Evolutionary conservation across 176 grass and related monocot species (phyloP).

Genomic region (Triticum aestivum): DNA sequence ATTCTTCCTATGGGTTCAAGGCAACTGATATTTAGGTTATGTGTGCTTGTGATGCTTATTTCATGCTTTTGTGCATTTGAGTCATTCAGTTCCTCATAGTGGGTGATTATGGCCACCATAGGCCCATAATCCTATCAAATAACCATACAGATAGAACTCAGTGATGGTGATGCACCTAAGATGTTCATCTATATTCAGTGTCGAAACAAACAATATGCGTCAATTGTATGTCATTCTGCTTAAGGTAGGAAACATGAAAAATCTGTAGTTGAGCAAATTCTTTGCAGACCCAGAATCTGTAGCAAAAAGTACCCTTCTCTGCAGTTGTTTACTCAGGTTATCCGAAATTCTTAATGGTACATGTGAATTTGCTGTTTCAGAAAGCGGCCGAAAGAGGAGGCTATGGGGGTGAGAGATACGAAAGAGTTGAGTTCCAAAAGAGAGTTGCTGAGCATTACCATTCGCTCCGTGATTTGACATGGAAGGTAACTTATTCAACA

Average conservation of each 20-base stretch:
- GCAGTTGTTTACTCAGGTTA: background rate
- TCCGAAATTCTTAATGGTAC: background rate
- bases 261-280: background rate
- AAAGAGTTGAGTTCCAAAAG: conserved; percentile 85
- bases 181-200: background rate
- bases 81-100: background rate
- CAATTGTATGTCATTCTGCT: background rate
- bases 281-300: background rate
- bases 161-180: background rate
- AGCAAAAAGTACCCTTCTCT: background rate
- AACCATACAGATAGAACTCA: background rate
- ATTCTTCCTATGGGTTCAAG: background rate
- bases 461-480: conserved; percentile 62
- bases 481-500: conserved; percentile 63
- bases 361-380: conserved; percentile 43
- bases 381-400: conserved; percentile 93
- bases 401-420: conserved; percentile 85
- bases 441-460: conserved; percentile 76
- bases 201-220: background rate
- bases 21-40: background rate
- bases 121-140: background rate
- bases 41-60: background rate
- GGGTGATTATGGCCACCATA: background rate
- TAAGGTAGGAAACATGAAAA: background rate
- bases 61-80: background rate